Conservation (phyloP, 257 asterid genomes). For the Petunia axillaris region DNA sequence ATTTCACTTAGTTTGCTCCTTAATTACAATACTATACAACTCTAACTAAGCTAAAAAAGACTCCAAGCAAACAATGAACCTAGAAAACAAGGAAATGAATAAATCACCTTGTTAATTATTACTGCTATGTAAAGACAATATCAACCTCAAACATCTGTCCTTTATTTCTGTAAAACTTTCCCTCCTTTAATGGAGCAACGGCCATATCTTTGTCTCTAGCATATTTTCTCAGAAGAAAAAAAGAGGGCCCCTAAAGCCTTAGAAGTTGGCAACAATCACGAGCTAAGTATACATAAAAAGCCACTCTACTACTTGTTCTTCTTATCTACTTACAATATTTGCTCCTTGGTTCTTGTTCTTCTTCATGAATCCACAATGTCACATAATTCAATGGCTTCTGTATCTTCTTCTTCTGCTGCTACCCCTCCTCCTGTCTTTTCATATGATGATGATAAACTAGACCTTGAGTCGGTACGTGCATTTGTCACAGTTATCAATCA, state of each 20-base stretch:
- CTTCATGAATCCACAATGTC: slow-evolving; percentile 46
- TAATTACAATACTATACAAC: neutral
- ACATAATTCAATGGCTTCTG: slow-evolving; percentile 52
- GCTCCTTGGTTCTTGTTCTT: slow-evolving; percentile 27
- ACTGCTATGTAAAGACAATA: neutral
- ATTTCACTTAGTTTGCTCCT: neutral
- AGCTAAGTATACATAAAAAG: slow-evolving; percentile 40
- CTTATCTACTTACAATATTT: slow-evolving; percentile 27
- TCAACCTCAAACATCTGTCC: slow-evolving; percentile 4
- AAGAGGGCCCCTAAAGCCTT: slow-evolving; percentile 34
- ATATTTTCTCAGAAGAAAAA: slow-evolving; percentile 19
- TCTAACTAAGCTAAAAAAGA: neutral
- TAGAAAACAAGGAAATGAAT: neutral
- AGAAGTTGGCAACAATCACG: slow-evolving; percentile 57
- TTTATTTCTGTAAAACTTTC: slow-evolving; percentile 33
- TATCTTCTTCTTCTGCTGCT: slow-evolving; percentile 36
- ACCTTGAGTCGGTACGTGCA: slow-evolving; percentile 49
- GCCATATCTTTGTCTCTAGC: slow-evolving; percentile 46
- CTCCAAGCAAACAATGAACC: neutral
- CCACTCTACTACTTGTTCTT: slow-evolving; percentile 21
- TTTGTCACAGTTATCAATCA: slow-evolving; percentile 52
- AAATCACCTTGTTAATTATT: neutral
- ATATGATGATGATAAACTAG: slow-evolving; percentile 47
- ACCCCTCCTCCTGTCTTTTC: slow-evolving; percentile 34
- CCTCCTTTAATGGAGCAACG: slow-evolving; percentile 43